These are phyloP conservation scores for Termitomyces sp. DNA, from an alignment of 768 basidiomycete species.

Conservation along the genomic window DNA sequence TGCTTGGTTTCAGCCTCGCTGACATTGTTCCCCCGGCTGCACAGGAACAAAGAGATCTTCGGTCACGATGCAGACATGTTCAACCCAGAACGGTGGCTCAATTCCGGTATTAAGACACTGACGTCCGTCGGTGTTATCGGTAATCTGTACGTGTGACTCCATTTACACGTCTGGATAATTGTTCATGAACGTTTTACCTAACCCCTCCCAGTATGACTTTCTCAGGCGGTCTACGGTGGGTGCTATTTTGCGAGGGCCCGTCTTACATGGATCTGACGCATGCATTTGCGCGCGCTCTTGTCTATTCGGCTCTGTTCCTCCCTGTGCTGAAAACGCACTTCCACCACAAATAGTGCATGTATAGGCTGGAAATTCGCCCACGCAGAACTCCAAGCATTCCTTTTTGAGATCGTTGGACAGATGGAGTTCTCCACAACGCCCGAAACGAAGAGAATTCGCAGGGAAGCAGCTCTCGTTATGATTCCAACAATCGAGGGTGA, in stretches of 20 bases:
- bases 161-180: background rate
- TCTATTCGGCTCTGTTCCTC: background rate
- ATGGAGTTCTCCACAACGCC: constrained; percentile 50
- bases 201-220: constrained; percentile 26
- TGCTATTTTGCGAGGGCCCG: background rate
- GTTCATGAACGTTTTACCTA: constrained; percentile 3
- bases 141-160: constrained; percentile 35
- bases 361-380: constrained; percentile 43
- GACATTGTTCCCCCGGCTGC: background rate
- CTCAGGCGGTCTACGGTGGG: constrained; percentile 31
- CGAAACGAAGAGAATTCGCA: constrained; percentile 32
- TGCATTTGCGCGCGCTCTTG: background rate
- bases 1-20: background rate
- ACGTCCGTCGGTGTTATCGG: constrained; percentile 48
- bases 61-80: constrained; percentile 47
- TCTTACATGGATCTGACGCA: background rate
- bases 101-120: constrained; percentile 37
- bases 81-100: constrained; percentile 50
- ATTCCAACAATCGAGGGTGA: constrained; percentile 42
- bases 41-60: constrained; percentile 42
- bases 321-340: background rate
- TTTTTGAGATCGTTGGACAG: constrained; percentile 52
- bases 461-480: constrained; percentile 42
- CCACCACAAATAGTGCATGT: constrained; percentile 24
- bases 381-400: constrained; percentile 55